phyloP scores from a whole-genome alignment of 73 alveolate species.

The Strombidium stylifer region DNA sequence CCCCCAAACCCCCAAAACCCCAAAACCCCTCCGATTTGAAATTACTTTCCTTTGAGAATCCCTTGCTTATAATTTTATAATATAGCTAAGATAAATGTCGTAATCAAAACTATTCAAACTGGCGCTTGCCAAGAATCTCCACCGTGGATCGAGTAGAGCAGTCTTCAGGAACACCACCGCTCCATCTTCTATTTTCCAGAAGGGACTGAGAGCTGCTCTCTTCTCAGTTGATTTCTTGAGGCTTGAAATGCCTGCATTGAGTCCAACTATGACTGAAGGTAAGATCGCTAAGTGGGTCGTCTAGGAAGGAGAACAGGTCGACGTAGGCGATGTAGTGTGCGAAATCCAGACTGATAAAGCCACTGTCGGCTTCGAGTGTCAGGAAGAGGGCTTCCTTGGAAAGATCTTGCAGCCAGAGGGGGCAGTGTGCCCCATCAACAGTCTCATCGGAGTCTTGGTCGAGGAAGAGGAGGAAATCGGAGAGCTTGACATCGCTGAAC shows the following conservation, averaged over 20 bases:
- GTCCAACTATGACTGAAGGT: constrained; percentile 53
- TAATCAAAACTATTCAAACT: no score
- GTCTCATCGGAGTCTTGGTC: constrained; percentile 32
- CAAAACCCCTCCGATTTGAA: no score
- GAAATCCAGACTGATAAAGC: constrained; percentile 61
- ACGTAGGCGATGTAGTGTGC: constrained; percentile 44
- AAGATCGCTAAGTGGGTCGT: constrained; percentile 41
- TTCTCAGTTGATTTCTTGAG: no score
- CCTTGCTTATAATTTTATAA: no score
- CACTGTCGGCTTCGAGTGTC: constrained; percentile 38
- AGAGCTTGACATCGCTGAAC: constrained; percentile 1
- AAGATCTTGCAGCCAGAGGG: constrained; percentile 18
- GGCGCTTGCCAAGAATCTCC: no score
- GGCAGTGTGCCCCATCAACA: constrained; percentile 8
- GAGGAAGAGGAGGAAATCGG: constrained; percentile 42
- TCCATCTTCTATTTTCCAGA: no score
- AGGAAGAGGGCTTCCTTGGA: constrained; percentile 48
- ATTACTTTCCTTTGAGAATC: no score
- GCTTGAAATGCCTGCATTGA: constrained; percentile 53
- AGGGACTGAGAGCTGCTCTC: no score
- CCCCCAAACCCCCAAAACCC: no score
- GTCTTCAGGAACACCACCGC: no score
- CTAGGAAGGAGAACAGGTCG: constrained; percentile 45
- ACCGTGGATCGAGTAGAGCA: no score
- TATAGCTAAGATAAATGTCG: no score